phyloP scores from a whole-genome alignment of 1,139 yeast genomes.

The Geotrichum restrictum region DNA sequence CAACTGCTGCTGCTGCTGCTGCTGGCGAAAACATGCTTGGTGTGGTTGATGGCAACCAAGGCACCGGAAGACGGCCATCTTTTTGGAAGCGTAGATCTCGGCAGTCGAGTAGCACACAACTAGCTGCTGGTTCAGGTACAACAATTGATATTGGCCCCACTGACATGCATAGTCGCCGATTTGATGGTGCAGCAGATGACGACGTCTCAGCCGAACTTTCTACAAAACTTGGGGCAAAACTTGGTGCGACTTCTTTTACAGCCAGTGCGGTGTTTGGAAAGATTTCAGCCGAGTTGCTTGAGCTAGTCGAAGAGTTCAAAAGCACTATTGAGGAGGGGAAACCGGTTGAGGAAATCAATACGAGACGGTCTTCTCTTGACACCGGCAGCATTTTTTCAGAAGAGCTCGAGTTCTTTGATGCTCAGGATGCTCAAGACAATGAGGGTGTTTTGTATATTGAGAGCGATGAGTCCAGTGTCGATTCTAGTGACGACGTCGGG shows the following conservation, averaged over 20 bases:
- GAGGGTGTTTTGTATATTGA: constrained; percentile 34
- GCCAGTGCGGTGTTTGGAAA: background rate
- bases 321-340: background rate
- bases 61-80: constrained; percentile 13
- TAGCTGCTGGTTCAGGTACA: constrained; percentile 5
- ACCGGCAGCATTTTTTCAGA: constrained; percentile 36
- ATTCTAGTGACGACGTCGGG: constrained; percentile 30
- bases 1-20: no score
- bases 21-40: no score
- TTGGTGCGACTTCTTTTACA: background rate
- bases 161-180: background rate
- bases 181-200: background rate
- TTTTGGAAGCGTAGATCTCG: constrained; percentile 17
- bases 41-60: background rate
- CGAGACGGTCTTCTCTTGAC: constrained; percentile 4
- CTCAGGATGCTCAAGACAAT: constrained; percentile 46
- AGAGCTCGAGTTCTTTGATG: constrained; percentile 66
- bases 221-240: background rate
- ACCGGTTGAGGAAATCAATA: background rate
- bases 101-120: constrained; percentile 4
- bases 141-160: constrained; percentile 10
- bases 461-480: constrained; percentile 32
- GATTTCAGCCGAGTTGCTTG: constrained; percentile 3
- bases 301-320: background rate
- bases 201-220: background rate